Evolutionary conservation across 2,329 filamentous ascomycete genomes (phyloP).

Genomic region (Pyrenophora teres): DNA sequence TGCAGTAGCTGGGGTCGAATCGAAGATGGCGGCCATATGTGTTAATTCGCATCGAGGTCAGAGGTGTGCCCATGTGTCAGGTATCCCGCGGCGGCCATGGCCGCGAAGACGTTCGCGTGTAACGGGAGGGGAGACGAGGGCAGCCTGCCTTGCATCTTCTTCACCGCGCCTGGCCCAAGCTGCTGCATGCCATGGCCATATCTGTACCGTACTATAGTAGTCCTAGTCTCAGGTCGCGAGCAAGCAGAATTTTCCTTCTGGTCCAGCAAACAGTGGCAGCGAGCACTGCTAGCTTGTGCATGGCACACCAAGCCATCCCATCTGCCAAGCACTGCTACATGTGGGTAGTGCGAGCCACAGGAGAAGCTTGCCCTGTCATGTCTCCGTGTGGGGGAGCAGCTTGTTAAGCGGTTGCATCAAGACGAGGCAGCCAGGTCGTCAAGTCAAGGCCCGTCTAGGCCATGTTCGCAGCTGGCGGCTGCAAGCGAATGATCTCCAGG

Average conservation of each 20-base stretch:
- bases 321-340: neutral
- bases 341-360: neutral
- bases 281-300: constrained; percentile 11
- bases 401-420: neutral
- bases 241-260: constrained; percentile 7
- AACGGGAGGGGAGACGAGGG: no score
- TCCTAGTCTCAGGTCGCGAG: neutral
- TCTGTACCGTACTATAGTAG: neutral
- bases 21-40: neutral
- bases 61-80: constrained; percentile 6
- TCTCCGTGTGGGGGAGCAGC: neutral
- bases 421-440: neutral
- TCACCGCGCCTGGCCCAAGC: no score
- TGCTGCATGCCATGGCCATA: no score
- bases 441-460: neutral
- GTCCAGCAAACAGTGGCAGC: neutral
- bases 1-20: constrained; percentile 2
- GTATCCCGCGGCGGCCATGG: neutral
- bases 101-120: no score
- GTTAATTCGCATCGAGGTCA: constrained; percentile 14
- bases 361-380: neutral
- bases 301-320: constrained; percentile 4
- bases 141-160: no score
- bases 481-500: constrained; percentile 6
- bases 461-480: neutral